Evolutionary conservation across 257 asterid species (phyloP).

Genomic region (Solanum chaucha): DNA sequence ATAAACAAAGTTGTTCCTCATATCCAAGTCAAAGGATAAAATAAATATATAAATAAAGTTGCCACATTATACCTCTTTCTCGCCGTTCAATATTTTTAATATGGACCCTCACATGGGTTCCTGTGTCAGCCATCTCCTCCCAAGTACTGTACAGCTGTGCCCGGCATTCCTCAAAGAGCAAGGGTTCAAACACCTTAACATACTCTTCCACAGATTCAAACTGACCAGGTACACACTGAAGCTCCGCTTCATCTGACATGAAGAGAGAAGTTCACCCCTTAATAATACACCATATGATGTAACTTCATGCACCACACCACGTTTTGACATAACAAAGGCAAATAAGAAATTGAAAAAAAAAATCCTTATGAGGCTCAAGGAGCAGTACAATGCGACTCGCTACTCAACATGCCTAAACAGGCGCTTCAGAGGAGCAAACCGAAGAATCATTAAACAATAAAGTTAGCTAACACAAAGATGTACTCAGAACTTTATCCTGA

Average conservation of each 20-base stretch:
- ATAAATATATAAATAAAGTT: slow-evolving; percentile 1
- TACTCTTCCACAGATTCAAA: slow-evolving; percentile 95
- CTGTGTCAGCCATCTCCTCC: slow-evolving; percentile 77
- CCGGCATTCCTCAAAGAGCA: slow-evolving; percentile 96
- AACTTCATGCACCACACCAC: not conserved
- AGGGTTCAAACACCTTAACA: slow-evolving; percentile 87
- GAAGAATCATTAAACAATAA: not conserved
- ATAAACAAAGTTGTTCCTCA: not conserved
- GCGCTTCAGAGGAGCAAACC: not conserved
- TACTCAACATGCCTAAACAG: not conserved
- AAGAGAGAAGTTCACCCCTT: slow-evolving; percentile 12
- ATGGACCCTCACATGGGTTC: slow-evolving; percentile 66
- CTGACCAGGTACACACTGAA: slow-evolving; percentile 79
- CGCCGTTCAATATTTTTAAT: slow-evolving; percentile 73
- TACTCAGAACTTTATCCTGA: not conserved
- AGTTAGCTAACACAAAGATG: not conserved
- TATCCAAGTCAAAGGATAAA: not conserved
- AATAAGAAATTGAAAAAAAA: not conserved
- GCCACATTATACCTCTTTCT: slow-evolving; percentile 68
- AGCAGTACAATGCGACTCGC: not conserved
- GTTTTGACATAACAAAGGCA: not conserved
- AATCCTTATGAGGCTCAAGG: not conserved
- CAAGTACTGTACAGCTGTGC: slow-evolving; percentile 91
- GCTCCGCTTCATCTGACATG: slow-evolving; percentile 84
- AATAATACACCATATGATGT: not conserved